These are phyloP conservation scores for Pythium apleroticum DNA, from an alignment of 352 stramenopile species.

Conservation along the genomic window DNA sequence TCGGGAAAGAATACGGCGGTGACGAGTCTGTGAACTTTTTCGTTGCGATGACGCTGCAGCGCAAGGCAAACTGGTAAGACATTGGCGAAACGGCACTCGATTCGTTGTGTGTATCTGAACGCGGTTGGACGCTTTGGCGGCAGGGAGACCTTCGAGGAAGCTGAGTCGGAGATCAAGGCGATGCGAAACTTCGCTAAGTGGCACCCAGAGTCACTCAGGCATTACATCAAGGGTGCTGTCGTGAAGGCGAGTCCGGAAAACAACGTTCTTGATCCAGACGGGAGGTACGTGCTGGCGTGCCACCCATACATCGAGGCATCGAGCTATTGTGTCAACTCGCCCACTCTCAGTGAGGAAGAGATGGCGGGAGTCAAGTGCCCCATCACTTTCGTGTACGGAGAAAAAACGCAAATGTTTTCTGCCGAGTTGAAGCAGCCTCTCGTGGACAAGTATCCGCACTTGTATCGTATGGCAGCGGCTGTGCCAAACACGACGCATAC, in stretches of 20 bases:
- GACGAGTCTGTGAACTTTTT: conserved; percentile 16
- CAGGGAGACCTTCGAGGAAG: conserved; percentile 26
- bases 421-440: conserved; percentile 16
- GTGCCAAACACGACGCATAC: conserved; percentile 37
- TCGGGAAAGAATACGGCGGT: background rate
- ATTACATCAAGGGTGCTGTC: conserved; percentile 40
- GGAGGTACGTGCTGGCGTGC: conserved; percentile 21
- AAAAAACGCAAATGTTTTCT: conserved; percentile 47
- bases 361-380: conserved; percentile 32
- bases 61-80: conserved; percentile 7
- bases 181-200: conserved; percentile 42
- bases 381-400: conserved; percentile 41
- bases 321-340: conserved; percentile 30
- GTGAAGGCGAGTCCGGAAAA: conserved; percentile 32
- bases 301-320: conserved; percentile 42
- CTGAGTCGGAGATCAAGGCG: conserved; percentile 29
- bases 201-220: conserved; percentile 36
- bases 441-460: conserved; percentile 30
- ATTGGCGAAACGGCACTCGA: background rate
- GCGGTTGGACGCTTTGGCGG: conserved; percentile 20
- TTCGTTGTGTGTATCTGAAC: too few relatives aligned
- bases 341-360: conserved; percentile 31
- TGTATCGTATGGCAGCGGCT: conserved; percentile 38
- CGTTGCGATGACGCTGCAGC: conserved; percentile 20
- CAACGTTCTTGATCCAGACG: conserved; percentile 16